A percentile compares a stretch with the other conserved stretches of the same genome.
Evolutionary conservation across 495 filamentous ascomycete genomes (phyloP).

Genomic region (Neurospora sp.): DNA sequence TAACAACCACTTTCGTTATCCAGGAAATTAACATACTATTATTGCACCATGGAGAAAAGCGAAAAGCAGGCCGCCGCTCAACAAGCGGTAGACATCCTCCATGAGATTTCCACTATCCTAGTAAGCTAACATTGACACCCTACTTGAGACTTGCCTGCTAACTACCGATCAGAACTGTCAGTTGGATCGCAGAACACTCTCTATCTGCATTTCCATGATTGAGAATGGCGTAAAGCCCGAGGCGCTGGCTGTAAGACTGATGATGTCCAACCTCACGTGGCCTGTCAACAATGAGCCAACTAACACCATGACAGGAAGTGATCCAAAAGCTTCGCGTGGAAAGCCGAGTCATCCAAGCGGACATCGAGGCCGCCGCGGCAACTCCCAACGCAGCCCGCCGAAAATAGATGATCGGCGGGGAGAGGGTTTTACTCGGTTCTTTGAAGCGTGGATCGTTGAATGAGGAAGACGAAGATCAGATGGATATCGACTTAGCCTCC

Average conservation of each 20-base stretch:
- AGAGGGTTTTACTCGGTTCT: not conserved
- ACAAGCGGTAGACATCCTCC: conserved; percentile 89
- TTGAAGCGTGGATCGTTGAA: not conserved
- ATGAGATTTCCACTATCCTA: conserved; percentile 84
- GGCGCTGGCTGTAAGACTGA: conserved; percentile 68
- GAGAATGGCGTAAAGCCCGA: conserved; percentile 97
- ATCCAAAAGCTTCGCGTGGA: not conserved
- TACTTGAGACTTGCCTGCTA: not conserved
- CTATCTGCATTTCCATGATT: conserved; percentile 89
- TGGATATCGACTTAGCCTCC: not conserved
- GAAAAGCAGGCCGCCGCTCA: conserved; percentile 85
- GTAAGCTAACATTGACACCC: conserved; percentile 33
- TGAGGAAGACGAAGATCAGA: not conserved
- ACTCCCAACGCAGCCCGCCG: not conserved
- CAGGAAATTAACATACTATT: not conserved
- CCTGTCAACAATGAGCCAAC: not conserved
- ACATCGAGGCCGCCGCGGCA: not conserved
- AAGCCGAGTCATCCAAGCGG: not conserved
- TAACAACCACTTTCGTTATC: not conserved
- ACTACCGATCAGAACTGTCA: conserved; percentile 63
- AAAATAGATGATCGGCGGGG: not conserved
- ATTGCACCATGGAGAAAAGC: conserved; percentile 14
- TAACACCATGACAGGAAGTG: not conserved
- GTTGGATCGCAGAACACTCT: conserved; percentile 80
- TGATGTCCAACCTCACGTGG: not conserved